Base-by-base conservation (phyloP, 495 filamentous ascomycete genomes). In the Aspergillus ellipticus region DNA sequence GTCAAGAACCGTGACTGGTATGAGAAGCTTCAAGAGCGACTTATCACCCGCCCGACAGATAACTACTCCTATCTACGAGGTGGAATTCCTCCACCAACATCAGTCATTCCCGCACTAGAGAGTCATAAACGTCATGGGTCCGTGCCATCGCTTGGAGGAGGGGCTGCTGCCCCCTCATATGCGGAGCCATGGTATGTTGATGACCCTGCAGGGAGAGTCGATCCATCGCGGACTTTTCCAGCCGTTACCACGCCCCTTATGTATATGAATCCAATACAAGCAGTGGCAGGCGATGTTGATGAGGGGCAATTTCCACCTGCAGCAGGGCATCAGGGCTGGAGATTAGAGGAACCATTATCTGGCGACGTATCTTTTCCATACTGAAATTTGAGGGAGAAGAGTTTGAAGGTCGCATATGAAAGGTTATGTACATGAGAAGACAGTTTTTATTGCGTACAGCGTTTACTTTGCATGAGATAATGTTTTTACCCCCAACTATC, bases 1-100 rank as follows among this genome's bases (percentile, higher is more conserved):
- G 43, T 47, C 43, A 47, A 47, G 43, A 47, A 47, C 22, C 43
- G 43, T 15, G 43, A 47, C 11, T 47, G 43, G 43, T 47, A 47
- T n/a, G 43, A 47, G 8, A 17, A 47, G 43, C 43, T 47, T 7
- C 43, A 47, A 8, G 13, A 21, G 22, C 43, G 43, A n/a, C 9
- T 47, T 11, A 26, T 26, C 21, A 21, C 16, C 22, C 26, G 7
- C n/a, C 26, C 43, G 1, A 2, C 13, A 1, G 43, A 47, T 3
- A 47, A 16, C 19, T 9, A 19, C 11, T 28, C 43, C 13, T 47
- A 47, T 47, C 43, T 47, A n/a, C 43, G 43, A 9, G 22, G 21
- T 11, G 22, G 22, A 4, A n/a, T 47, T 13, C 43, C 42, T 13
- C 19, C 43, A 15, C 9, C 43, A n/a, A 8, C 24, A 5, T 21